These are phyloP conservation scores for Schwanniomyces sp. DNA, from an alignment of 805 yeast genomes.

Conservation along the genomic window DNA sequence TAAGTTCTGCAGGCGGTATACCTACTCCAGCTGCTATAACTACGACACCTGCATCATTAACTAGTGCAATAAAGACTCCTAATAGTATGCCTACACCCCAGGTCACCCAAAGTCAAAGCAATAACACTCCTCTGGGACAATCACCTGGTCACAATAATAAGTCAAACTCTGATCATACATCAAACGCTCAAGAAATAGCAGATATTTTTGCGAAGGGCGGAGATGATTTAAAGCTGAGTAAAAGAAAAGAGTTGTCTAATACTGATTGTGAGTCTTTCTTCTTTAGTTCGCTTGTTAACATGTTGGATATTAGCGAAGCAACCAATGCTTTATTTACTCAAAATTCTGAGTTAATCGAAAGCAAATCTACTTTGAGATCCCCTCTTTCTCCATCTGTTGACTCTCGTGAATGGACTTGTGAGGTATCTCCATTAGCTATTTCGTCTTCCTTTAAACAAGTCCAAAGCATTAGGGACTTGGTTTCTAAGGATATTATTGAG, in stretches of 20 bases:
- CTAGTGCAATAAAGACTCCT: conserved; percentile 43
- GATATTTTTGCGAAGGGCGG: conserved; percentile 23
- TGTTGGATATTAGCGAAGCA: conserved; percentile 43
- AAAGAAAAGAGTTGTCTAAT: conserved; percentile 46
- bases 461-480: conserved; percentile 33
- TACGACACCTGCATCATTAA: conserved; percentile 38
- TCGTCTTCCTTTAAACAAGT: conserved; percentile 48
- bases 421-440: conserved; percentile 46
- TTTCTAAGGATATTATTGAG: conserved; percentile 22
- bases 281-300: conserved; percentile 50
- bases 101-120: conserved; percentile 32
- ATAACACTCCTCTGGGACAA: conserved; percentile 40
- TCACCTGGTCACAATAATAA: conserved; percentile 29
- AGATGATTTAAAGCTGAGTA: conserved; percentile 43
- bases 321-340: conserved; percentile 7
- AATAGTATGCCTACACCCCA: conserved; percentile 45
- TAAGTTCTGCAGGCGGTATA: conserved; percentile 21
- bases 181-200: conserved; percentile 13
- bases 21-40: conserved; percentile 34
- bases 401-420: conserved; percentile 40
- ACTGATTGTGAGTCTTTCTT: conserved; percentile 50
- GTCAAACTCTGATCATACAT: conserved; percentile 4
- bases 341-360: conserved; percentile 6
- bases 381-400: conserved; percentile 39
- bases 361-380: conserved; percentile 11